Evolutionary conservation across 73 alveolate genomes (phyloP).

Genomic region (Paramecium caudatum): DNA sequence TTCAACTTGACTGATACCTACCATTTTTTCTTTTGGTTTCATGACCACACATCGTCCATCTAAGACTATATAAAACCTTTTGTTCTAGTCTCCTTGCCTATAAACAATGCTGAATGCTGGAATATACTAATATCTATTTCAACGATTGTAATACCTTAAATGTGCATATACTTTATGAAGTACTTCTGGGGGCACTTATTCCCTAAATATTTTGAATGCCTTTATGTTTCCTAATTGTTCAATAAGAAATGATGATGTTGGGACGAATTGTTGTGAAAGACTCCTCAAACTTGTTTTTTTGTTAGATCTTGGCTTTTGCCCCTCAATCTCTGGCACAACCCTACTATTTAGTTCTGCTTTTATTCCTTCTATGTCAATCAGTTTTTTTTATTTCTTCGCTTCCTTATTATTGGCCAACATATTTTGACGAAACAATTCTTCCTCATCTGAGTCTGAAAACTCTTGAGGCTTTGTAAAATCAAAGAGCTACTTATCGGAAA

Average conservation of each 20-base stretch:
- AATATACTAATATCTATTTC: slow-evolving; percentile 40
- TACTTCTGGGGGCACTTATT: slow-evolving; percentile 57
- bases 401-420: background rate
- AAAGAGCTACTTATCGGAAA: slow-evolving; percentile 2
- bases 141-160: background rate
- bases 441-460: slow-evolving; percentile 29
- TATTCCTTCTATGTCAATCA: slow-evolving; percentile 7
- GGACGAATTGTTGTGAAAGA: background rate
- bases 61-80: background rate
- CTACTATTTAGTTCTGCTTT: background rate
- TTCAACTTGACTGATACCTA: slow-evolving; percentile 9
- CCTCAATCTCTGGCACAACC: background rate
- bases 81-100: slow-evolving; percentile 29
- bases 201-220: slow-evolving; percentile 4
- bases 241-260: slow-evolving; percentile 37
- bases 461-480: slow-evolving; percentile 32
- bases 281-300: slow-evolving; percentile 3
- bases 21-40: slow-evolving; percentile 62
- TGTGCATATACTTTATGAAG: slow-evolving; percentile 39
- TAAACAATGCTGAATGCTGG: slow-evolving; percentile 13
- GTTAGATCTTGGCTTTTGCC: background rate
- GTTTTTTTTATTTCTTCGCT: slow-evolving; percentile 20
- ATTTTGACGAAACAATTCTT: background rate
- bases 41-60: slow-evolving; percentile 58
- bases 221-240: background rate